Evolutionary conservation across 371 early-diverging fungal genomes (phyloP), one percentile per base, ranked within the genome.

Genomic region (Mucor piriformis): DNA sequence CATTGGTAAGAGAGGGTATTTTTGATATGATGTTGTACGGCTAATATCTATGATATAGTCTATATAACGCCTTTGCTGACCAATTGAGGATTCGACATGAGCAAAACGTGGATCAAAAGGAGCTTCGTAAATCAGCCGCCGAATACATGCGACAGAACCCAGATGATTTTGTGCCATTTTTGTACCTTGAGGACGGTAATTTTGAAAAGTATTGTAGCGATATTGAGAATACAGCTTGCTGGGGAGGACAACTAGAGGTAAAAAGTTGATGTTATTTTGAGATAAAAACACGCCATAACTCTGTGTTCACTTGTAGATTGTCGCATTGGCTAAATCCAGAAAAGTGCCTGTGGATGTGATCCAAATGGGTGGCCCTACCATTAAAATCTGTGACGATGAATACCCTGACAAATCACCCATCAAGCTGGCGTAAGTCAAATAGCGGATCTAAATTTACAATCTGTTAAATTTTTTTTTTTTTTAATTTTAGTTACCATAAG

Each of bases 211-310:
- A 96, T 64, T 95, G 95, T 70, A 60, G 86, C 60, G 87, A 86
- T 33, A 75, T 96, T 18, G 93, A 88, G 51, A 63, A 73, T 25
- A 92, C 94, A 0, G 91, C 96, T 5, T 81, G 84, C 1, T 97
- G 98, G 98, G 98, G 97, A 54, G 97, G 98, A 12, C 93, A 97
- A 57, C 73, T 89, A 5, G 97, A 97, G 83, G 93, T 95, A 81
- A 68, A 29, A 21, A 15, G 3, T 1, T 18, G 10, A 29, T 29
- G 29, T 8, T 29, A 29, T 29, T 38, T 15, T 13, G 6, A 15
- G 4, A 23, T 35, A 56, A 23, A 47, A 7, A 23, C 12, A n/a
- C 3, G 12, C 18, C 27, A 42, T 10, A 29, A 29, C 1, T 43
- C 3, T 25, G 29, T 11, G 27, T n/a, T n/a, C 32, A 57, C 18